Conservation (phyloP, 2,329 filamentous ascomycete genomes). For the Coniochaeta pulveracea region DNA sequence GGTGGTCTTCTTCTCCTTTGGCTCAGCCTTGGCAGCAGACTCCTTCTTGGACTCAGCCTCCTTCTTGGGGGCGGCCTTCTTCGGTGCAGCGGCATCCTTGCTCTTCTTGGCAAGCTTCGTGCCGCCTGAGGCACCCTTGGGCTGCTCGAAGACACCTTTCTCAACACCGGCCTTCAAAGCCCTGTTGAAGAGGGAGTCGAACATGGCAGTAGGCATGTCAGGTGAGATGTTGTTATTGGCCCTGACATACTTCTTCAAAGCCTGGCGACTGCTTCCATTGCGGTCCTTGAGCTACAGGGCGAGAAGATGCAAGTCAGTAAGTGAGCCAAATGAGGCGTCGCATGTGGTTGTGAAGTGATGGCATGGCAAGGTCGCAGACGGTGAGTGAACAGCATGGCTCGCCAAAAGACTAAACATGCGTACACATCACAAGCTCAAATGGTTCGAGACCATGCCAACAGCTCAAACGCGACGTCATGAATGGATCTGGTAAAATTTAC, state of each 20-base stretch:
- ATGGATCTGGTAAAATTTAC: constrained; percentile 31
- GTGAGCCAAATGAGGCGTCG: neutral
- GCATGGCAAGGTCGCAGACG: neutral
- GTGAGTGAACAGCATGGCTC: neutral
- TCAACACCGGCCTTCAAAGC: constrained; percentile 74
- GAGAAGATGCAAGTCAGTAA: constrained; percentile 26
- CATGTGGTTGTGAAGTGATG: neutral
- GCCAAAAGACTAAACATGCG: too few species aligned
- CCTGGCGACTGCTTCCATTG: constrained; percentile 49
- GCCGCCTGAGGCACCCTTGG: constrained; percentile 82
- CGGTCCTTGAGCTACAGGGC: constrained; percentile 46
- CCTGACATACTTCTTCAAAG: constrained; percentile 50
- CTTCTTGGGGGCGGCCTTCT: constrained; percentile 21
- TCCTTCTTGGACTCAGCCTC: constrained; percentile 15
- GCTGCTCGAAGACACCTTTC: constrained; percentile 76
- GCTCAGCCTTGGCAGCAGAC: constrained; percentile 18
- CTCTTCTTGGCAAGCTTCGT: constrained; percentile 85
- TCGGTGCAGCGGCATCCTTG: constrained; percentile 18
- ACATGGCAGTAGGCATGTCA: constrained; percentile 39
- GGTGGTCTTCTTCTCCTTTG: constrained; percentile 19
- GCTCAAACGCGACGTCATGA: too few species aligned
- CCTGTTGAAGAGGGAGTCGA: constrained; percentile 72
- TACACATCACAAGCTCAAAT: too few species aligned
- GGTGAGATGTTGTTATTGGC: constrained; percentile 35
- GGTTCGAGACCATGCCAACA: too few species aligned